Evolutionary conservation across 1,139 yeast genomes (phyloP), one percentile per base, ranked within the genome.

Genomic region (Hyphopichia buzzinii): DNA sequence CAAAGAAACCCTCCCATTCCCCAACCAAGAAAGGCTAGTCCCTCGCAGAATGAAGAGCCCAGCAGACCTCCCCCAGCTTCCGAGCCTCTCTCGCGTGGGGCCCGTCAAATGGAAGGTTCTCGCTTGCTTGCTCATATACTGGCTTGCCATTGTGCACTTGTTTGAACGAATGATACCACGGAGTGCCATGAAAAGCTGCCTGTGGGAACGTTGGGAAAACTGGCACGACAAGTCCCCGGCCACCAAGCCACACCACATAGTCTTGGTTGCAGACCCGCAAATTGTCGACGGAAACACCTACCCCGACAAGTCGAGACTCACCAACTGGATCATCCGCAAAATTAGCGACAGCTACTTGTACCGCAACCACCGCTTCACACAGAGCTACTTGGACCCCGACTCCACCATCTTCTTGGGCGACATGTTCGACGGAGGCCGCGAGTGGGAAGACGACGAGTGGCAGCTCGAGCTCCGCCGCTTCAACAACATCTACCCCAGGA

Each of bases 341-440:
- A 47, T 79, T 35, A 73, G 82, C 19, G 98, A 92, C 55, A 79
- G 84, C 46, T 90, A 88, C 53, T 79, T 88, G 41, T 81, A 79
- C 45, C 69, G 94, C 42, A 89, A 90, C 21, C 29, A 33, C 17
- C n/a, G 13, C 6, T 28, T 16, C 19, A 16, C 15, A 3, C 26
- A 33, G 8, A 8, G 21, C 3, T 24, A 62, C 3, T 67, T 92
- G 36, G 77, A 80, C 33, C 96, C 97, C 0, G 84, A 90, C 50
- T 67, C 87, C 3, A 79, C 81, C 1, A 60, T 90, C 4, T 92
- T 88, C 53, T 64, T 92, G 31, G 98, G 98, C 0, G 98, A 92
- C 55, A 61, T 90, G 40, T 87, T 90, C 53, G 98, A 92, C 58
- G 97, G 97, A 11, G 98, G 98, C 0, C 70, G 97, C 39, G 88